Conservation (phyloP, 352 stramenopile genomes). For the Pythium rishiriense region DNA sequence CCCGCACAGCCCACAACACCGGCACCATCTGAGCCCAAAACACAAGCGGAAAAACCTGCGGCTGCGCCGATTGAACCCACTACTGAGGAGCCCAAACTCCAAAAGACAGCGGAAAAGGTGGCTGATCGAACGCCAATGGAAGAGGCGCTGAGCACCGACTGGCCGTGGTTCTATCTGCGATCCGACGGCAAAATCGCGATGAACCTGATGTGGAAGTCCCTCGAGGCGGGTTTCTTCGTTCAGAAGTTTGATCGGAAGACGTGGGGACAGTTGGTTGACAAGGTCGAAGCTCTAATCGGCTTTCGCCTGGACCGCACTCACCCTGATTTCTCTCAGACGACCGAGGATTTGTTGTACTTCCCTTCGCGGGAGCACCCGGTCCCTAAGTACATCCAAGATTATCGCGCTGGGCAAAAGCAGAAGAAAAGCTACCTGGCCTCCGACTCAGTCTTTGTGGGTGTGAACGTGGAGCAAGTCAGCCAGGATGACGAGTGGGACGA, state of each 20-base stretch:
- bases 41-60: constrained; percentile 6
- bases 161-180: constrained; percentile 78
- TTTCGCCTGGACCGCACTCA: constrained; percentile 15
- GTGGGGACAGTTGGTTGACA: constrained; percentile 15
- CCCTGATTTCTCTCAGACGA: constrained; percentile 12
- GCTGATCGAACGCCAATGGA: constrained; percentile 24
- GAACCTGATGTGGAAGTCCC: constrained; percentile 78
- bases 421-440: constrained; percentile 51
- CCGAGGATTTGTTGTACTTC: constrained; percentile 13
- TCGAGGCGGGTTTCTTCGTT: constrained; percentile 67
- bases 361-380: constrained; percentile 35
- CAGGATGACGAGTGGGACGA: constrained; percentile 48
- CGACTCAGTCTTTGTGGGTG: constrained; percentile 52
- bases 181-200: constrained; percentile 85
- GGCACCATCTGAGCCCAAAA: background rate
- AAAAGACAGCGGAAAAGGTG: background rate
- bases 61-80: background rate
- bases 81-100: constrained; percentile 6
- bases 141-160: constrained; percentile 51
- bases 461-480: constrained; percentile 35
- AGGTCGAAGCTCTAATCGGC: constrained; percentile 24
- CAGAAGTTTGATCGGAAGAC: constrained; percentile 32
- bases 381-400: constrained; percentile 49
- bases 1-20: background rate
- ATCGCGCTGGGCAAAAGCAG: constrained; percentile 47